Evolutionary conservation across 2,329 filamentous ascomycete species (phyloP), one percentile per base, ranked within the genome.

Genomic region (Nakataea oryzae): DNA sequence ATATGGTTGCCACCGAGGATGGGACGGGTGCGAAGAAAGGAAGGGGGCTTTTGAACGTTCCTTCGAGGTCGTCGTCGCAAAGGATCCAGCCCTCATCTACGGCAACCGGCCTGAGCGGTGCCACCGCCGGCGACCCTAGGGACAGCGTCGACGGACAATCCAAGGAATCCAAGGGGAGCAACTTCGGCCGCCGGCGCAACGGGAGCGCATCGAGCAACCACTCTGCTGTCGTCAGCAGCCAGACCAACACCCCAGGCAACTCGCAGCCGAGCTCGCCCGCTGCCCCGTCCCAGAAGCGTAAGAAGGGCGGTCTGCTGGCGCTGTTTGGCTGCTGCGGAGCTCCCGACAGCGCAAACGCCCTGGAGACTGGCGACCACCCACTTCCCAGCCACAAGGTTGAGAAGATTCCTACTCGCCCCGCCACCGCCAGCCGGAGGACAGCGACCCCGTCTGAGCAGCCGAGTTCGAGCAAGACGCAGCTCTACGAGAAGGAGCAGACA

Each of bases 281-380:
- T 32, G 76, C 73, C 11, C 73, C 76, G 47, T 75, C 78, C 63
- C 81, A 79, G 69, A 78, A 77, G 72, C 84, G 84, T 74, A 82
- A 81, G 71, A 80, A 78, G 70, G 78, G 75, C 61, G 80, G 81
- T n/a, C 72, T 86, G 57, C 72, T 86, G 47, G 77, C 83, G 28
- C 80, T 90, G 62, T 78, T 91, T 63, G 85, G 81, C 64, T 91
- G 88, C 75, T 90, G 88, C 72, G 80, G 79, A 62, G 80, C 85
- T 54, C 84, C 86, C 59, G 86, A 87, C 65, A 79, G 83, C 65
- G 79, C 81, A 21, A 81, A 84, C 65, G 71, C 74, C 7, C 74
- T 84, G 59, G 80, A 83, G 58, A 78, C 76, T 62, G 80, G 80
- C 61, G 80, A 82, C 63, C 77, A 84, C 63, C 79, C 83, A 54